Percentiles rank a stretch among this genome's conserved stretches.
phyloP scores from a whole-genome alignment of 2,329 filamentous ascomycete species.

The Shiraia sp. region DNA sequence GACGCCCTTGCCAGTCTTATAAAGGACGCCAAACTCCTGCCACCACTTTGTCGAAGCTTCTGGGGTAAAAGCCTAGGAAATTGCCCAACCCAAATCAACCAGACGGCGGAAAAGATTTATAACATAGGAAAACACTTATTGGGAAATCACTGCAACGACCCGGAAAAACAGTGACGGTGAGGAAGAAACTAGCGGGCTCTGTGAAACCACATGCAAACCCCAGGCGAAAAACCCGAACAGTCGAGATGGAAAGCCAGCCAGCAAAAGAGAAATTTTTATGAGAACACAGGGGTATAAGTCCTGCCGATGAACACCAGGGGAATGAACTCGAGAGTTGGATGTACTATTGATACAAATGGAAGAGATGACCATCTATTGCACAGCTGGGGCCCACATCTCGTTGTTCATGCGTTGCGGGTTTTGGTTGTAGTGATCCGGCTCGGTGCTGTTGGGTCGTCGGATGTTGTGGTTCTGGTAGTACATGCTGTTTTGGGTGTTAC shows the following conservation, averaged over 20 bases:
- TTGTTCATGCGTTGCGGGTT: conserved; percentile 43
- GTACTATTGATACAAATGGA: conserved; percentile 37
- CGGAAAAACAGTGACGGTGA: conserved; percentile 14
- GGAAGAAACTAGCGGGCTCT: conserved; percentile 19
- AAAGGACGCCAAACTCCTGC: conserved; percentile 39
- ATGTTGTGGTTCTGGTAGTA: conserved; percentile 75
- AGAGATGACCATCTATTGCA: conserved; percentile 39
- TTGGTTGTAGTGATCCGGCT: conserved; percentile 58
- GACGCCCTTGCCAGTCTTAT: conserved; percentile 41
- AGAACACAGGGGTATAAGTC: conserved; percentile 47
- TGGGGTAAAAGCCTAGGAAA: conserved; percentile 11
- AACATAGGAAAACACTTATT: conserved; percentile 28
- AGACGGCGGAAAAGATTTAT: conserved; percentile 25
- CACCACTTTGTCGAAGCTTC: conserved; percentile 21
- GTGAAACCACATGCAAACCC: conserved; percentile 27
- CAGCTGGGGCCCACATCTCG: conserved; percentile 49
- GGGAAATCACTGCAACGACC: conserved; percentile 23
- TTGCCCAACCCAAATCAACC: conserved; percentile 14
- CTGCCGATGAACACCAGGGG: conserved; percentile 43
- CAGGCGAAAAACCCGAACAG: conserved; percentile 31
- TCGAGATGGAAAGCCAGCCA: conserved; percentile 34
- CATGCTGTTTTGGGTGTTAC: conserved; percentile 62
- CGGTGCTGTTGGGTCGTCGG: conserved; percentile 74
- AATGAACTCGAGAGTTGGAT: conserved; percentile 36
- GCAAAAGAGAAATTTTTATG: conserved; percentile 39